A percentile compares a stretch with the other conserved stretches of the same genome.
These are phyloP conservation scores for Melaleuca quinquenervia DNA, from an alignment of 345 rosid genomes.

Conservation along the genomic window DNA sequence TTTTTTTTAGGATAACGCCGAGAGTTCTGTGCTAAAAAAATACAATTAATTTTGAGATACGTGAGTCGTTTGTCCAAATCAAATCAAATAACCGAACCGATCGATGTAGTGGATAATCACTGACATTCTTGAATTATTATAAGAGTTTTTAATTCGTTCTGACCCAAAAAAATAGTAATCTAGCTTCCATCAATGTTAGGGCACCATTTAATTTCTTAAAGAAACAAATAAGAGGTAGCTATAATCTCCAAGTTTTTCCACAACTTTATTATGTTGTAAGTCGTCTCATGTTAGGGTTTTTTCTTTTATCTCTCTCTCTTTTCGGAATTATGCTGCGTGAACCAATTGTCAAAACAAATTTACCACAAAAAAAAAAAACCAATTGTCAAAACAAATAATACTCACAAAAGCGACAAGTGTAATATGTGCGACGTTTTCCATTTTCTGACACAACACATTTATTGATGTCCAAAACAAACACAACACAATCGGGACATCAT, in stretches of 20 bases:
- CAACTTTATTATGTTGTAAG: background rate
- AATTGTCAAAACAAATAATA: too few species aligned
- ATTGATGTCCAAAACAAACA: background rate
- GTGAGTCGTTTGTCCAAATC: background rate
- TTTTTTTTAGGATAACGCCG: background rate
- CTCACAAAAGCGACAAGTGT: background rate
- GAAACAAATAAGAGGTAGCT: too few species aligned
- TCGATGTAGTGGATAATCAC: background rate
- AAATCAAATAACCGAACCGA: background rate
- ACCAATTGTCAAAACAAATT: too few species aligned
- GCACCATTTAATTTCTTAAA: background rate
- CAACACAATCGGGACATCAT: background rate
- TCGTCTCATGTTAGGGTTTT: background rate
- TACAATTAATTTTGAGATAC: background rate
- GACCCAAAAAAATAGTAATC: background rate
- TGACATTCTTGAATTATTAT: background rate
- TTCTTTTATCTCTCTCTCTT: background rate
- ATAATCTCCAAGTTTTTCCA: background rate
- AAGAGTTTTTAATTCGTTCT: background rate
- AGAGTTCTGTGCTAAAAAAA: background rate
- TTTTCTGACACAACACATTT: background rate
- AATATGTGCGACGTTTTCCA: background rate
- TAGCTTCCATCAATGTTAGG: background rate
- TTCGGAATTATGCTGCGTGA: rapidly evolving
- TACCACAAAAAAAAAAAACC: too few species aligned